Conservation (phyloP, 192 early-diverging fungal species). For the Coemansia brasiliensis region DNA sequence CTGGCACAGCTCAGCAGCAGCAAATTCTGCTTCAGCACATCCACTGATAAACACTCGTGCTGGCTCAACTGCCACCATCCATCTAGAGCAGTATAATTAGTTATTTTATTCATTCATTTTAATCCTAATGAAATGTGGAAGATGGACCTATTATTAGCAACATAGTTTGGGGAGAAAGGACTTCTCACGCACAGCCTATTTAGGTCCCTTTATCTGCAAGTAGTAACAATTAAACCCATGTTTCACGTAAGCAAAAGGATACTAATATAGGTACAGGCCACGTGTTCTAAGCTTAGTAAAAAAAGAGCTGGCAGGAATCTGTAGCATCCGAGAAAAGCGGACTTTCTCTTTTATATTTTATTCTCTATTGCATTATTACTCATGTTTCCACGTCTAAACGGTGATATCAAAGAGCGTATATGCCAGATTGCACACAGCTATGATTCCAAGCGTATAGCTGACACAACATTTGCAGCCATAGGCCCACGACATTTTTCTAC, state of each 20-base stretch:
- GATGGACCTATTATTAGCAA: no score
- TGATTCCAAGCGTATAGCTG: background rate
- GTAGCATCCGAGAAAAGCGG: no score
- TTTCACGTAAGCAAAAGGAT: no score
- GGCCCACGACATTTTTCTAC: slow-evolving; percentile 27
- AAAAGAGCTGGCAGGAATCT: no score
- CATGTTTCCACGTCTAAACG: slow-evolving; percentile 23
- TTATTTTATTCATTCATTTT: background rate
- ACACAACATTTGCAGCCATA: background rate
- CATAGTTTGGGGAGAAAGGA: no score
- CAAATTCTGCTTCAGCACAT: background rate
- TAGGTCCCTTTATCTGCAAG: no score
- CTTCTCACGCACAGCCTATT: no score
- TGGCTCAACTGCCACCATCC: slow-evolving; percentile 28
- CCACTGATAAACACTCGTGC: slow-evolving; percentile 7
- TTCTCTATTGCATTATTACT: background rate
- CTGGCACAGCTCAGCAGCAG: background rate
- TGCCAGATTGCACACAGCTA: slow-evolving; percentile 22
- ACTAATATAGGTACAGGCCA: no score
- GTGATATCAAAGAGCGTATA: slow-evolving; percentile 48
- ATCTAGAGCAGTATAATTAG: slow-evolving; percentile 29
- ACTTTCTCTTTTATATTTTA: background rate
- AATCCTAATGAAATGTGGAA: background rate
- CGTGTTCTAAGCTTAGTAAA: no score
- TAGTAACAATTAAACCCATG: no score